phyloP scores from a whole-genome alignment of 2,329 filamentous ascomycete species.

The Neocatenulostroma microsporum region DNA sequence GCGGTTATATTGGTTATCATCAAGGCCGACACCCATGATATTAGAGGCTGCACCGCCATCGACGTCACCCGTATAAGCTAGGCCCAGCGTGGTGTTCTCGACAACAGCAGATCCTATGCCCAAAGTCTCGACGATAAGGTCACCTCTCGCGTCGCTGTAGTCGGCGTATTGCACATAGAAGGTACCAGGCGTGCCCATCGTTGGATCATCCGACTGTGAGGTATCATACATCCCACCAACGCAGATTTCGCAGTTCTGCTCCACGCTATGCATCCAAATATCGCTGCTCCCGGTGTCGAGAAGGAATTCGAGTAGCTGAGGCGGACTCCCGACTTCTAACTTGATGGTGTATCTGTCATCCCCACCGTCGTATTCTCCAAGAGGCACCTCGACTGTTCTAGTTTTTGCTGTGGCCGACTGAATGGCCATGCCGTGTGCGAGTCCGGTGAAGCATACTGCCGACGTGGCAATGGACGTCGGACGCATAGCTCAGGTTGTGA shows the following conservation, averaged over 20 bases:
- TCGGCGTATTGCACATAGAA: neutral
- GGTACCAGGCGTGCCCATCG: neutral
- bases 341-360: too few species aligned
- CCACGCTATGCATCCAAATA: neutral
- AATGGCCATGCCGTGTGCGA: too few species aligned
- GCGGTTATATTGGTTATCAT: neutral
- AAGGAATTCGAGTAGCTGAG: neutral
- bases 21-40: neutral
- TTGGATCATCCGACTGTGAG: neutral
- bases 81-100: neutral
- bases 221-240: neutral
- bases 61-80: neutral
- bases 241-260: neutral
- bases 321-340: neutral
- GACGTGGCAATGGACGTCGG: too few species aligned
- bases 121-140: neutral
- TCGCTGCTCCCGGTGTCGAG: constrained; percentile 1
- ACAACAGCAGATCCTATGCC: neutral
- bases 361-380: too few species aligned
- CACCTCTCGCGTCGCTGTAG: neutral
- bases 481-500: too few species aligned
- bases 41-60: neutral
- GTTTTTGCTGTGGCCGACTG: too few species aligned
- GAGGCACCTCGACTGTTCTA: too few species aligned
- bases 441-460: too few species aligned